Evolutionary conservation across 768 basidiomycete species (phyloP), one percentile per base, ranked within the genome.

Genomic region (Exsudoporus frostii): DNA sequence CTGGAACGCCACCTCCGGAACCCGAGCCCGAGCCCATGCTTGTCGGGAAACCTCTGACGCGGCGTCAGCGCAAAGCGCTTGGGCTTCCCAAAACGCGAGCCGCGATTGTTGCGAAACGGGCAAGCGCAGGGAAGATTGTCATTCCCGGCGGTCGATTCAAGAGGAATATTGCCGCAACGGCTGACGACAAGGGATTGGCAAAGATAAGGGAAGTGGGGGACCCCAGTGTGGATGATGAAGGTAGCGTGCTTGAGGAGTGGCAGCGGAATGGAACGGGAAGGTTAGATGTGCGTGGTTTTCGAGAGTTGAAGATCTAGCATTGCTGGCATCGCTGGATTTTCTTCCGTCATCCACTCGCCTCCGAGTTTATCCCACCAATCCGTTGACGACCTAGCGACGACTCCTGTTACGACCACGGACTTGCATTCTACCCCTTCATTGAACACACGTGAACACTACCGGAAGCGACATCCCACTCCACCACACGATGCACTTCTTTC

Each of bases 211-310:
- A 61, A 27, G 59, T 44, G 0, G 51, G 45, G 25, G 69, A 63
- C 10, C 60, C 62, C 34, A 65, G 55, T 34, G 65, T 65, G 17
- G 75, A 69, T 29, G 71, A 73, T 17, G 74, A 71, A 43, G 62
- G 63, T 2, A 61, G 60, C 22, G 64, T 59, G 33, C 68, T 70
- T 14, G 74, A 66, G 6, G 81, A 79, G 64, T 89, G 88, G 87
- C 73, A 70, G 62, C 76, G 71, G 67, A 90, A 86, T 69, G 87
- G 87, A 56, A 79, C 81, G 30, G 88, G 87, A 46, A 73, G 87
- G 62, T 67, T 90, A 53, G 88, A 90, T 66, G 86, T 90, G 48
- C 75, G 88, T 48, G 88, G 88, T 48, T 90, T 90, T 68, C 73
- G 86, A 59, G 88, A 90, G 72, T 67, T 90, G 68, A 86, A 80